Evolutionary conservation across 805 yeast genomes (phyloP), one percentile per base, ranked within the genome.

Genomic region (Candida vartiovaarae): DNA sequence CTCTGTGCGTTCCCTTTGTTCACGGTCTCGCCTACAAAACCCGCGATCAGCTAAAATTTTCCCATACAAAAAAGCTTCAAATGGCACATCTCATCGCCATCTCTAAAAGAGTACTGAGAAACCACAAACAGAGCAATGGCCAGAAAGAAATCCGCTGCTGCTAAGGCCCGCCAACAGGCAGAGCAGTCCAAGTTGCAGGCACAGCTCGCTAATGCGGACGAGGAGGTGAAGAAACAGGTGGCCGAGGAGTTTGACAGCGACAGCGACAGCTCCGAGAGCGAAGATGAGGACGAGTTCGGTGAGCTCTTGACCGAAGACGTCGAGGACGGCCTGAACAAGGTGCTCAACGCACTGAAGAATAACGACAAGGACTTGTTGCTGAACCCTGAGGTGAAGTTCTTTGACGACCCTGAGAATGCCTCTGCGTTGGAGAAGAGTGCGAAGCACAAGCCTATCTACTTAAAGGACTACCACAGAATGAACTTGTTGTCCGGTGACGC

Each of bases 391-490:
- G 79, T 75, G 8, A 77, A 72, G 56, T 93, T 93, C 57, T 91
- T 85, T 62, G 82, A 81, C 3, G 84, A 82, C 23, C 74, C 80
- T 4, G 81, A 40, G 38, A 45, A 41, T 24, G 67, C 63, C 3
- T 70, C 70, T 23, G 64, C 51, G 4, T 32, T 44, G 5, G 20
- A 48, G 33, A 64, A 52, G n/a, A 57, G 44, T 1, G 49, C 49
- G 3, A 46, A 61, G 47, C 71, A 75, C 9, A 86, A 85, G 59
- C 96, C 98, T 8, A 70, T 93, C 44, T 87, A 82, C 61, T 74
- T 93, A 63, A 89, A 90, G 54, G 99, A 93, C 62, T 93, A 90
- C 58, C 97, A 93, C 60, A 74, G 98, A 61, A 77, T 78, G 79
- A 84, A 80, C 52, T 63, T 90, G 32, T 67, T 93, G n/a, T 70